Conservation (phyloP, 179 eudicot species). For the Beta corolliflora region DNA sequence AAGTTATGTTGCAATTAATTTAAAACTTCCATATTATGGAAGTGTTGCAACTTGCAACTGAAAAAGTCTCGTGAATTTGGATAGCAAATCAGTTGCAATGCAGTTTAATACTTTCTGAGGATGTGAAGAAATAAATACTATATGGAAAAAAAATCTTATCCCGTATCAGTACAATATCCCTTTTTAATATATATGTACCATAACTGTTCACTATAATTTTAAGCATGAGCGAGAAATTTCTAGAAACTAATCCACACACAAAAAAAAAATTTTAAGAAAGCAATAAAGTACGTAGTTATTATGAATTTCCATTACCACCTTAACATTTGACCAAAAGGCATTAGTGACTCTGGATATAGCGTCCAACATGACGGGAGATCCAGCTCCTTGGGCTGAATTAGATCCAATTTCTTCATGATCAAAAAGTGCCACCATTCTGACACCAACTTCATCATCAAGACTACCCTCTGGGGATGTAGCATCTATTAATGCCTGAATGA, state of each 20-base stretch:
- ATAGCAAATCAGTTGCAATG: too few species aligned
- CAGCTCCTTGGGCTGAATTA: conserved; percentile 98
- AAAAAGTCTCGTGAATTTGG: too few species aligned
- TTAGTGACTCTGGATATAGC: conserved; percentile 82
- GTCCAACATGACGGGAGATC: conserved; percentile 91
- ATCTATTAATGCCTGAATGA: conserved; percentile 79
- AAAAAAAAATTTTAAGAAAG: neutral
- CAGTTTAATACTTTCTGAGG: too few species aligned
- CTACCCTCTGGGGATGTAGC: conserved; percentile 66
- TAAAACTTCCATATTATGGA: too few species aligned
- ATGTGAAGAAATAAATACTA: too few species aligned
- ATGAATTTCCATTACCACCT: conserved; percentile 42
- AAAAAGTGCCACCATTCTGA: conserved; percentile 91
- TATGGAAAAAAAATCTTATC: too few species aligned
- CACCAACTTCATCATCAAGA: conserved; percentile 88
- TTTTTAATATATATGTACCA: too few species aligned
- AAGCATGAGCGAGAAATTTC: too few species aligned
- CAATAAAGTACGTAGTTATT: neutral
- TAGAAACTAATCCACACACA: neutral
- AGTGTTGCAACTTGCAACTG: too few species aligned
- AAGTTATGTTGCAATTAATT: too few species aligned
- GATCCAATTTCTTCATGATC: conserved; percentile 99
- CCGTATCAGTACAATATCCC: too few species aligned
- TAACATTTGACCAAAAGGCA: conserved; percentile 57
- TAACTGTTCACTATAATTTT: too few species aligned